Base-by-base conservation (phyloP, 495 filamentous ascomycete species). In the Polyplosphaeria fusca region DNA sequence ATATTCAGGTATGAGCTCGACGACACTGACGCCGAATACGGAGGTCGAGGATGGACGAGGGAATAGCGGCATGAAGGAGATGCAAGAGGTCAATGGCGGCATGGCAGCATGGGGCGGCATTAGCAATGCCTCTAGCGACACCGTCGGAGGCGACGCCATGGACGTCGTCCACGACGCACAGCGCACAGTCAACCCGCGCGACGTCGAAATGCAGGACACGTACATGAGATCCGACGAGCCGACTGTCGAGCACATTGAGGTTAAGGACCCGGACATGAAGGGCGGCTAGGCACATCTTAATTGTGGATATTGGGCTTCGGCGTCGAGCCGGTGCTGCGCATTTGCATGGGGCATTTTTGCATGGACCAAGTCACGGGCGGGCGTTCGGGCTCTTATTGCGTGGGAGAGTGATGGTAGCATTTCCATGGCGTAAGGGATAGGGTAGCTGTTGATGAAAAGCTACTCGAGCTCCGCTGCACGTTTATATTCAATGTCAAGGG, bases 11-110 rank as follows among this genome's bases (percentile, higher is more conserved):
- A 19, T 54, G n/a, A 49, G 38, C 22, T 47, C 41, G 3, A 42
- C 48, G 20, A 64, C 61, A 30, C 51, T 65, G 25, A 65, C 56
- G 28, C 57, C 62, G n/a, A 54, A 62, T 14, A 55, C 58, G 39
- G 63, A 55, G 30, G 23, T 49, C 9, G 54, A 47, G 11, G 60
- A 63, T n/a, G 41, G 47, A 20, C 5, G 9, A 42, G 5, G 5
- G 9, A 9, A 5, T n/a, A 47, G 27, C 1, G 43, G 19, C 28
- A 53, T 3, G 27, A 28, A 26, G 46, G 59, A 63, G 46, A 63
- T 63, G 59, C 47, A 26, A 16, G 59, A 63, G 42, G 35, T 52
- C 11, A 48, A 58, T 37, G 52, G 59, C 5, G 52, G 47, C 0
- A 32, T 55, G 9, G 41, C 37, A 26, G 52, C 46, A 20, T 63